Conservation (phyloP, 2,329 filamentous ascomycete genomes). For the Metarhizium album region DNA sequence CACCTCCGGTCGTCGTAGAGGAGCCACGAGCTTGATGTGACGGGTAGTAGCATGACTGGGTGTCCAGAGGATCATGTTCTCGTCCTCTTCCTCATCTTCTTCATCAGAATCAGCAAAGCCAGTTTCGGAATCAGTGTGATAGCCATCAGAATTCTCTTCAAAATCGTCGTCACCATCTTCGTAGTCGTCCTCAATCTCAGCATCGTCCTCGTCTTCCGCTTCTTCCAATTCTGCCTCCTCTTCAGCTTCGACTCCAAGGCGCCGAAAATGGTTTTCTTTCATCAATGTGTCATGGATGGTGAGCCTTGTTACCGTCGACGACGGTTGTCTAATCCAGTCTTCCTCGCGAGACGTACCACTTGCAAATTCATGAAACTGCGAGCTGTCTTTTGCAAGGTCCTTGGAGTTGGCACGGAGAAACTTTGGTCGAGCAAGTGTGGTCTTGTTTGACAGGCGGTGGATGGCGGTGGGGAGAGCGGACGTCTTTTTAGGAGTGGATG, state of each 20-base stretch:
- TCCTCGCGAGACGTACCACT: constrained; percentile 73
- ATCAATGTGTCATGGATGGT: constrained; percentile 83
- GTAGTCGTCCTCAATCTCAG: constrained; percentile 34
- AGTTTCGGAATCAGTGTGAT: constrained; percentile 62
- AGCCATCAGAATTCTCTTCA: constrained; percentile 54
- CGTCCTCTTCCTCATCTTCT: constrained; percentile 53
- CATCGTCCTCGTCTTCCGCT: constrained; percentile 48
- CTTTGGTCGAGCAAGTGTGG: constrained; percentile 23
- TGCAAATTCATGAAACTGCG: constrained; percentile 82
- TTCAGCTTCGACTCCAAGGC: constrained; percentile 79
- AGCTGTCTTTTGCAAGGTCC: constrained; percentile 44
- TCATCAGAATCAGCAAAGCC: constrained; percentile 61
- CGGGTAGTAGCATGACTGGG: constrained; percentile 31
- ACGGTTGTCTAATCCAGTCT: constrained; percentile 74
- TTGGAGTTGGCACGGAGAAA: constrained; percentile 40
- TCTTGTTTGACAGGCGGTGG: constrained; percentile 13
- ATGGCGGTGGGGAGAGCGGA: constrained; percentile 12
- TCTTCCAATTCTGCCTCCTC: constrained; percentile 73
- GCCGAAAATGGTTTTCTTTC: constrained; percentile 82
- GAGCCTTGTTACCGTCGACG: constrained; percentile 55
- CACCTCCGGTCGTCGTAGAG: constrained; percentile 26
- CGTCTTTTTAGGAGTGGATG: constrained; percentile 21
- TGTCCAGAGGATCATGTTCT: constrained; percentile 47
- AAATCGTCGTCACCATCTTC: constrained; percentile 40
- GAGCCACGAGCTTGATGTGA: constrained; percentile 23